phyloP scores from a whole-genome alignment of 257 asterid genomes.

The Solanum sitiens region DNA sequence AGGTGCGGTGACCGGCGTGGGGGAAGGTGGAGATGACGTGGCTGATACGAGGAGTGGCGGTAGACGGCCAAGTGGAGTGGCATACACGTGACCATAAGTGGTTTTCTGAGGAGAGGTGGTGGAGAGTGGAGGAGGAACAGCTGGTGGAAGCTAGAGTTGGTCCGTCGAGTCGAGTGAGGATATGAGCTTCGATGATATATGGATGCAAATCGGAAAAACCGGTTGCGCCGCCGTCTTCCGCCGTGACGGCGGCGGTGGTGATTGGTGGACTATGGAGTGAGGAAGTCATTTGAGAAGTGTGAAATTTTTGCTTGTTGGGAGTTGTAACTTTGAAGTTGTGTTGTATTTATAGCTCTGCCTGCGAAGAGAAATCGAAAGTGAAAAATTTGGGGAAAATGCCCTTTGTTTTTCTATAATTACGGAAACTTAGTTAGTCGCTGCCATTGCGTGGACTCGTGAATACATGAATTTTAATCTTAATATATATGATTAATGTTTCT shows the following conservation, averaged over 20 bases:
- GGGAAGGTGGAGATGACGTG: slow-evolving; percentile 42
- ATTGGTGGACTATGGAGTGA: not conserved
- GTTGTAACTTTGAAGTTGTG: not conserved
- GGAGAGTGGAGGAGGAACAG: slow-evolving; percentile 54
- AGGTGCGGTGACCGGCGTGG: slow-evolving; percentile 55
- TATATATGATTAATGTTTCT: not conserved
- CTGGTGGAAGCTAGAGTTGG: slow-evolving; percentile 46
- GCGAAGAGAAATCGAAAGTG: not conserved
- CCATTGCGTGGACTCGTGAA: not conserved
- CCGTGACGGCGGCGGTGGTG: slow-evolving; percentile 1
- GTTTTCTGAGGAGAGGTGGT: slow-evolving; percentile 36
- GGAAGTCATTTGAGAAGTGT: not conserved
- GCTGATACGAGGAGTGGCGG: slow-evolving; percentile 28
- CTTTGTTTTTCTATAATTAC: not conserved
- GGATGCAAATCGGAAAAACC: slow-evolving; percentile 38
- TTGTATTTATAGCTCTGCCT: not conserved
- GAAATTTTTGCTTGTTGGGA: not conserved
- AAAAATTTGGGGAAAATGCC: not conserved
- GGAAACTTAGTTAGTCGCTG: not conserved
- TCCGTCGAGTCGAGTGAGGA: slow-evolving; percentile 61
- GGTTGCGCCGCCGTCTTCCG: slow-evolving; percentile 6
- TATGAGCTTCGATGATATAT: slow-evolving; percentile 47
- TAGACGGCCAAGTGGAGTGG: slow-evolving; percentile 79
- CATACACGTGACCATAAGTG: slow-evolving; percentile 51
- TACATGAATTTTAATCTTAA: not conserved